Percentiles rank a stretch among this genome's conserved stretches.
phyloP scores from a whole-genome alignment of 2,329 filamentous ascomycete genomes.

The Zymoseptoria brevis region DNA sequence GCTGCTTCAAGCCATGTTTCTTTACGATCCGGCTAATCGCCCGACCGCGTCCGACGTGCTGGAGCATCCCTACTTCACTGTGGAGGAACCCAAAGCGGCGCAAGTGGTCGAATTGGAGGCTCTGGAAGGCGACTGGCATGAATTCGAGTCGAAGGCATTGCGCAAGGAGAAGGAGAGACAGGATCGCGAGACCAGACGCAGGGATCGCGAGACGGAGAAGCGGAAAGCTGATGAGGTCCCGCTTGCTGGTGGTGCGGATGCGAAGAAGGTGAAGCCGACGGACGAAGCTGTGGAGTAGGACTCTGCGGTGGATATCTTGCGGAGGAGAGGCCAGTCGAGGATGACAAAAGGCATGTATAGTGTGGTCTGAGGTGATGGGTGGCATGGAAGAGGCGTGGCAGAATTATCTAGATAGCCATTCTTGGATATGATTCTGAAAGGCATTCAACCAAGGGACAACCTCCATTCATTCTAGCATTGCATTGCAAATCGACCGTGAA shows the following conservation, averaged over 20 bases:
- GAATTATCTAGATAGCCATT: not conserved
- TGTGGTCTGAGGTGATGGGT: not conserved
- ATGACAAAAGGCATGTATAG: not conserved
- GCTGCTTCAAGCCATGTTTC: slow-evolving; percentile 74
- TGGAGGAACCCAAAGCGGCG: slow-evolving; percentile 66
- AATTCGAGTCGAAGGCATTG: slow-evolving; percentile 93
- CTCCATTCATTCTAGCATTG: not conserved
- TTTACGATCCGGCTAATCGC: slow-evolving; percentile 75
- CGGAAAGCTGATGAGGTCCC: slow-evolving; percentile 23
- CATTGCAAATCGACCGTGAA: not conserved
- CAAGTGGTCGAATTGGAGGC: slow-evolving; percentile 76
- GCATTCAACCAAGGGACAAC: not conserved
- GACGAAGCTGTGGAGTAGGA: slow-evolving; percentile 4
- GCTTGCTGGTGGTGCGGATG: slow-evolving; percentile 11
- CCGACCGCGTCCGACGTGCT: slow-evolving; percentile 79
- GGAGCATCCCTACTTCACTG: slow-evolving; percentile 78
- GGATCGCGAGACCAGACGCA: slow-evolving; percentile 49
- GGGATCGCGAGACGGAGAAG: slow-evolving; percentile 35
- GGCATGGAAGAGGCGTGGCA: not conserved
- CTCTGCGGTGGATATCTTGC: not conserved
- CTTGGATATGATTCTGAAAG: not conserved
- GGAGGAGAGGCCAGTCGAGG: not conserved
- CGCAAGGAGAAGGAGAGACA: slow-evolving; percentile 76
- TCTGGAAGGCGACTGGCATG: slow-evolving; percentile 93
- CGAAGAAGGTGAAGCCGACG: slow-evolving; percentile 19